Evolutionary conservation across 805 yeast species (phyloP).

Genomic region (Starmerella sp.): DNA sequence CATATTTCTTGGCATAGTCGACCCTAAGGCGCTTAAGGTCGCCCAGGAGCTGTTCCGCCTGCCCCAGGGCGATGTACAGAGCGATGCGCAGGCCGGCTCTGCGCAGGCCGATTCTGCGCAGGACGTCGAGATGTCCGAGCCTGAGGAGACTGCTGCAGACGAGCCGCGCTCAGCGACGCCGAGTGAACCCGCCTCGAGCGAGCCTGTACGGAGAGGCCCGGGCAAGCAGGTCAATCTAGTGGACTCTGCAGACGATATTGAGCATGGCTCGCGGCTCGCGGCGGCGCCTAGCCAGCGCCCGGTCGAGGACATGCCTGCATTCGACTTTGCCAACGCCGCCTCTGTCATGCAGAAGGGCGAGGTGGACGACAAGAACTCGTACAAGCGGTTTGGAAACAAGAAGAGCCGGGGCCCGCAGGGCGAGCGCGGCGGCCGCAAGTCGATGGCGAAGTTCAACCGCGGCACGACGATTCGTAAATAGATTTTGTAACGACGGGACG

Average conservation of each 20-base stretch:
- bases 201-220: not conserved
- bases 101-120: not conserved
- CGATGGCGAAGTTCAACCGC: slow-evolving; percentile 14
- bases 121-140: not conserved
- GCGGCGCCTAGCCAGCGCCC: not conserved
- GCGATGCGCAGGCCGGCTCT: not conserved
- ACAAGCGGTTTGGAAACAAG: not conserved
- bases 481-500: no score
- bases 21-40: not conserved
- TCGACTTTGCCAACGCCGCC: slow-evolving; percentile 25
- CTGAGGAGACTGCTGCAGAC: not conserved
- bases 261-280: slow-evolving; percentile 3
- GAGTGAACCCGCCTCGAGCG: not conserved
- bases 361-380: not conserved
- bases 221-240: slow-evolving; percentile 19
- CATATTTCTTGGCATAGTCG: not conserved
- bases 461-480: slow-evolving; percentile 14
- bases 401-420: not conserved
- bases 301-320: slow-evolving; percentile 17
- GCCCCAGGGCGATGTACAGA: not conserved
- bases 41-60: not conserved
- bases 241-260: slow-evolving; percentile 15
- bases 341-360: slow-evolving; percentile 18
- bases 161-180: no score
- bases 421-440: slow-evolving; percentile 12